Conservation (phyloP, 495 filamentous ascomycete species). For the Aspergillus diversus region DNA sequence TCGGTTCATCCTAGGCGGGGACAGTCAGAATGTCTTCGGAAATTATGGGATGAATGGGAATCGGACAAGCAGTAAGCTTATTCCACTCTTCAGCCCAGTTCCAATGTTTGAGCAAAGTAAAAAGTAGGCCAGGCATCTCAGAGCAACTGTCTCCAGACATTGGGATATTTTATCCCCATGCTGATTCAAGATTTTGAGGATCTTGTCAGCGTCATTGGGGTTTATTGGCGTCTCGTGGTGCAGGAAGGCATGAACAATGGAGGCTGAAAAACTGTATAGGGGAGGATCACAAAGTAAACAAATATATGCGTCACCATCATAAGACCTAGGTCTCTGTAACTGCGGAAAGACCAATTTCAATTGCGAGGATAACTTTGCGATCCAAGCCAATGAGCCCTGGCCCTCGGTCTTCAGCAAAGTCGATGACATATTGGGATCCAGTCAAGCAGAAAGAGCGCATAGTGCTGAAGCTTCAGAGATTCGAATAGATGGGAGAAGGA, state of each 20-base stretch:
- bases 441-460: no score
- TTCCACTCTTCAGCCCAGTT: constrained; percentile 9
- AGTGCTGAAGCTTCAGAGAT: no score
- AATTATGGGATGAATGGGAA: neutral
- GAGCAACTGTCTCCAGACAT: constrained; percentile 10
- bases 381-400: neutral
- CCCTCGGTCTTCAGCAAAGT: neutral
- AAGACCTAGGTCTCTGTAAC: no score
- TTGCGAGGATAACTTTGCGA: constrained; percentile 8
- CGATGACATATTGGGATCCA: neutral
- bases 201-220: neutral
- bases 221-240: neutral
- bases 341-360: neutral
- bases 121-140: constrained; percentile 17
- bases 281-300: constrained; percentile 5
- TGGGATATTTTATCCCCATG: constrained; percentile 2
- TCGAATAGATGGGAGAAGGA: neutral
- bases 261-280: constrained; percentile 12
- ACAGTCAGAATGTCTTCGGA: constrained; percentile 1
- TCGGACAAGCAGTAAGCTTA: constrained; percentile 23
- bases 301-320: constrained; percentile 2
- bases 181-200: constrained; percentile 5
- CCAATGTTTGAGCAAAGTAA: constrained; percentile 13
- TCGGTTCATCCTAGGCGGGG: constrained; percentile 11
- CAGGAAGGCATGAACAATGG: constrained; percentile 8